Percentiles rank a stretch among this genome's conserved stretches.
phyloP scores from a whole-genome alignment of 768 basidiomycete genomes.

The Amanita muscaria region DNA sequence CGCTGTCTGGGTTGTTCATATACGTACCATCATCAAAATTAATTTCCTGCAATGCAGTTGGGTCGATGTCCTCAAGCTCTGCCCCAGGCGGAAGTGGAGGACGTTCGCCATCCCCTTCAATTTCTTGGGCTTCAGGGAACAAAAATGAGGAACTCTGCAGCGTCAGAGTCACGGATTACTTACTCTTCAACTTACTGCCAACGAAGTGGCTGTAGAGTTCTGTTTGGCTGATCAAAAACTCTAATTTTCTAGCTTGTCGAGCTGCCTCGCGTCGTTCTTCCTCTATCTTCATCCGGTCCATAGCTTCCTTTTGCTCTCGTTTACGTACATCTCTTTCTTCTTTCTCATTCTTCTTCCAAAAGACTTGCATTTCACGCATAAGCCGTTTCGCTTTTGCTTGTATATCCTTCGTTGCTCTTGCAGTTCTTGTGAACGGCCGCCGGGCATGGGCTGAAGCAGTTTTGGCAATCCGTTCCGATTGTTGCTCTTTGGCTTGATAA shows the following conservation, averaged over 20 bases:
- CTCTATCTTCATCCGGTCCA: slow-evolving; percentile 78
- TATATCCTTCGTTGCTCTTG: slow-evolving; percentile 73
- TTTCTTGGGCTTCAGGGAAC: slow-evolving; percentile 61
- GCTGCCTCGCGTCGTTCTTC: slow-evolving; percentile 93
- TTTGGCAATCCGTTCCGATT: slow-evolving; percentile 69
- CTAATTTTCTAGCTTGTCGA: slow-evolving; percentile 89
- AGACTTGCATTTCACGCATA: slow-evolving; percentile 93
- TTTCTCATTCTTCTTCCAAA: slow-evolving; percentile 98
- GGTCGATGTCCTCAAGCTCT: slow-evolving; percentile 46
- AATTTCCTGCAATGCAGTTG: slow-evolving; percentile 53
- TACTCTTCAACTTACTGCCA: slow-evolving; percentile 90
- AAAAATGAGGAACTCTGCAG: slow-evolving; percentile 12
- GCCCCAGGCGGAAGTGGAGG: slow-evolving; percentile 46
- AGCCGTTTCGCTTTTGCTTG: slow-evolving; percentile 81
- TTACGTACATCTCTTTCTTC: slow-evolving; percentile 90
- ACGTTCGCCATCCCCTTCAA: slow-evolving; percentile 49
- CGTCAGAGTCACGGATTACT: slow-evolving; percentile 17
- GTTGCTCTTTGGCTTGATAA: slow-evolving; percentile 55
- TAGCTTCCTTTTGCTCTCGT: slow-evolving; percentile 90
- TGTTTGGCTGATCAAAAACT: slow-evolving; percentile 97
- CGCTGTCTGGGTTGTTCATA: neutral
- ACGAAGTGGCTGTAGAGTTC: slow-evolving; percentile 99
- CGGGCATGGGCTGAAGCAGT: slow-evolving; percentile 72
- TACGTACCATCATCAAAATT: slow-evolving; percentile 84
- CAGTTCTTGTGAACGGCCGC: slow-evolving; percentile 62